phyloP scores from a whole-genome alignment of 1,284 basidiomycete genomes.

The Sporisorium iseilematis-ciliati region DNA sequence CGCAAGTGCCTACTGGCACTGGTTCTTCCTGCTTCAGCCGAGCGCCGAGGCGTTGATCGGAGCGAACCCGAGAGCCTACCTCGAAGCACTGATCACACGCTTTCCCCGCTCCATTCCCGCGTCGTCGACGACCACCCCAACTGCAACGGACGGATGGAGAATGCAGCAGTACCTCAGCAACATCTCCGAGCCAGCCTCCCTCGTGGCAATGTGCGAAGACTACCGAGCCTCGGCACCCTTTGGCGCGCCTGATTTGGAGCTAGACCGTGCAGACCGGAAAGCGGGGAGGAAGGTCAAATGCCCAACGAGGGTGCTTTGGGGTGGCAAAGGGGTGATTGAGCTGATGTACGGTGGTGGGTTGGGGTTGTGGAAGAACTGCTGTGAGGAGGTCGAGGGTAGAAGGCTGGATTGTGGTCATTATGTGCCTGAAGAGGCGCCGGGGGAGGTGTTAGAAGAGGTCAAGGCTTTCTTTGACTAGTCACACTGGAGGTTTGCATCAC shows the following conservation, averaged over 20 bases:
- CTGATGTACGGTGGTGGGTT: slow-evolving; percentile 56
- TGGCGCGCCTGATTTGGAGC: slow-evolving; percentile 66
- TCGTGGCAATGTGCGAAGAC: slow-evolving; percentile 69
- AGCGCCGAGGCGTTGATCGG: slow-evolving; percentile 70
- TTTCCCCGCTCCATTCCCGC: slow-evolving; percentile 21
- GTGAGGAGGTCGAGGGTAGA: slow-evolving; percentile 55
- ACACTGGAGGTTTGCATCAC: too few species aligned
- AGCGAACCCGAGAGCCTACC: slow-evolving; percentile 66
- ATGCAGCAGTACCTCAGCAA: slow-evolving; percentile 17
- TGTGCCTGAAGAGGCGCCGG: slow-evolving; percentile 69
- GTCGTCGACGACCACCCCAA: not conserved
- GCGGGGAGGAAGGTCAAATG: slow-evolving; percentile 62
- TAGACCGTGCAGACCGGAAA: slow-evolving; percentile 64
- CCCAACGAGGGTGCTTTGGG: slow-evolving; percentile 68
- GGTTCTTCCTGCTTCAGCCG: slow-evolving; percentile 71
- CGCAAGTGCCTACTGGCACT: slow-evolving; percentile 66
- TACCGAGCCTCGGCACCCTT: slow-evolving; percentile 70
- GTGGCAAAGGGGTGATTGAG: slow-evolving; percentile 68
- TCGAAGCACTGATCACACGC: slow-evolving; percentile 55
- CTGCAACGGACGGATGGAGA: slow-evolving; percentile 19
- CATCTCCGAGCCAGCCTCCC: slow-evolving; percentile 10
- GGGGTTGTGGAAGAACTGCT: slow-evolving; percentile 65
- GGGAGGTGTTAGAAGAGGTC: slow-evolving; percentile 48
- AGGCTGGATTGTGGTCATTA: slow-evolving; percentile 70
- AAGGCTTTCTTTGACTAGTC: slow-evolving; percentile 24